Conservation (phyloP, 1,284 basidiomycete species). For the Violaceomyces palustris region DNA sequence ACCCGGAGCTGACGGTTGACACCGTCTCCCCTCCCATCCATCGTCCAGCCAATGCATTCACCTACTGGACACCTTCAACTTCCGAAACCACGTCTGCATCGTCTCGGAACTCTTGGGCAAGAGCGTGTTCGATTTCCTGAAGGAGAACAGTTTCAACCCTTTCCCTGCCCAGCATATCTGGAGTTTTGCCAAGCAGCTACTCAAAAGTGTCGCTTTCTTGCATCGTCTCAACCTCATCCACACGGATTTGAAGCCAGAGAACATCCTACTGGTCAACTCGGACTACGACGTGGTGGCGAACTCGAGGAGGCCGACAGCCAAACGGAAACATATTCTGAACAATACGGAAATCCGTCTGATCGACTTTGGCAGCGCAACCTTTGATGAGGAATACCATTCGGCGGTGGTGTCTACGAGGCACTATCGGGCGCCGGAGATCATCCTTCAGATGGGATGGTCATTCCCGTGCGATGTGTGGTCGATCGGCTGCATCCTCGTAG, state of each 20-base stretch:
- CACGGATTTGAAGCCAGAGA: conserved; percentile 87
- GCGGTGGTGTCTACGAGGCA: conserved; percentile 95
- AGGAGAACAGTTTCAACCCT: conserved; percentile 93
- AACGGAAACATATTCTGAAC: conserved; percentile 60
- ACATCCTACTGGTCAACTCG: conserved; percentile 83
- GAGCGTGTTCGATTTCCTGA: conserved; percentile 98
- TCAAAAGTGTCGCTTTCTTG: conserved; percentile 89
- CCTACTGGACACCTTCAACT: conserved; percentile 89
- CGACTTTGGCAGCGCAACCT: conserved; percentile 97
- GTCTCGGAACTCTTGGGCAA: conserved; percentile 93
- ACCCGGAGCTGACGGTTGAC: too few species aligned
- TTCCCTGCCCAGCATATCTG: conserved; percentile 96
- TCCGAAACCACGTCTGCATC: conserved; percentile 94
- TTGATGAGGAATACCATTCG: conserved; percentile 96
- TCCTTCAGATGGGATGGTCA: conserved; percentile 90
- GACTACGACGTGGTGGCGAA: conserved; percentile 58
- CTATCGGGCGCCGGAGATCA: conserved; percentile 98
- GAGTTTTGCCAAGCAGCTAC: conserved; percentile 83
- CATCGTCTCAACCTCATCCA: conserved; percentile 88
- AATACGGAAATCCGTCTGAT: conserved; percentile 93
- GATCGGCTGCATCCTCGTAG: conserved; percentile 95
- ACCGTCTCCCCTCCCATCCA: background rate
- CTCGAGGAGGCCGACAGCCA: conserved; percentile 36
- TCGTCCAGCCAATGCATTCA: conserved; percentile 88
- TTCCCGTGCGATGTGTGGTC: conserved; percentile 98